Percentiles rank a stretch among this genome's conserved stretches.
phyloP scores from a whole-genome alignment of 208 protist species.

The Leishmania lainsoni region DNA sequence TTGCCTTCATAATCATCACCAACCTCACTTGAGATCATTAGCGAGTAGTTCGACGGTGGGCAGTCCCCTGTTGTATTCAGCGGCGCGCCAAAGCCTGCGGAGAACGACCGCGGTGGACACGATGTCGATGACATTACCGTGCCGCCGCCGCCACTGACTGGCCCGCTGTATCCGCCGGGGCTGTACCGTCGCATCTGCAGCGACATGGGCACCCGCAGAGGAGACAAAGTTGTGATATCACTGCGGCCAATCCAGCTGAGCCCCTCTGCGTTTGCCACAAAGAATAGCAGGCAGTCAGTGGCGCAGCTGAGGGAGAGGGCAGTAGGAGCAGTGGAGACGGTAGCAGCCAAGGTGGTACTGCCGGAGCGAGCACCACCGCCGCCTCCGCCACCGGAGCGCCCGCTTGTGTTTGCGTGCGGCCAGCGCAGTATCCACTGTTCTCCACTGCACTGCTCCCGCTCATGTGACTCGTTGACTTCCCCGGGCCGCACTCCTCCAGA shows the following conservation, averaged over 20 bases:
- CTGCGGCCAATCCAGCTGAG: conserved; percentile 38
- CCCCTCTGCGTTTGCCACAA: conserved; percentile 27
- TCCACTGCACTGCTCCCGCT: neutral
- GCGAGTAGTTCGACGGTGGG: neutral
- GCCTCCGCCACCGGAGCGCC: neutral
- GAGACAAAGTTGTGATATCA: conserved; percentile 21
- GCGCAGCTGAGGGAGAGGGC: conserved; percentile 68
- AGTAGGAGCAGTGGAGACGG: conserved; percentile 20
- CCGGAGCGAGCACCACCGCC: neutral
- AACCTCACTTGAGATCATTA: conserved; percentile 10
- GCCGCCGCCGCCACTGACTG: neutral
- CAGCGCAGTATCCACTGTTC: conserved; percentile 1
- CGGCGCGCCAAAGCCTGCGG: conserved; percentile 1
- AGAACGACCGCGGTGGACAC: conserved; percentile 15
- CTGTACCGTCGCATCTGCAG: conserved; percentile 5
- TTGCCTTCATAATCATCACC: conserved; percentile 9
- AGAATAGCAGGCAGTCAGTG: conserved; percentile 46
- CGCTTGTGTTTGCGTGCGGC: neutral
- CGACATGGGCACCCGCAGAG: conserved; percentile 21
- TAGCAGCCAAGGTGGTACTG: neutral
- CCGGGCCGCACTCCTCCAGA: conserved; percentile 8
- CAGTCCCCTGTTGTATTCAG: conserved; percentile 11
- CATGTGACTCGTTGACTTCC: neutral
- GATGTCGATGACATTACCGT: conserved; percentile 7
- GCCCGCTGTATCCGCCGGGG: neutral